phyloP scores from a whole-genome alignment of 2,329 filamentous ascomycete species.

The Diaporthe vaccinii region DNA sequence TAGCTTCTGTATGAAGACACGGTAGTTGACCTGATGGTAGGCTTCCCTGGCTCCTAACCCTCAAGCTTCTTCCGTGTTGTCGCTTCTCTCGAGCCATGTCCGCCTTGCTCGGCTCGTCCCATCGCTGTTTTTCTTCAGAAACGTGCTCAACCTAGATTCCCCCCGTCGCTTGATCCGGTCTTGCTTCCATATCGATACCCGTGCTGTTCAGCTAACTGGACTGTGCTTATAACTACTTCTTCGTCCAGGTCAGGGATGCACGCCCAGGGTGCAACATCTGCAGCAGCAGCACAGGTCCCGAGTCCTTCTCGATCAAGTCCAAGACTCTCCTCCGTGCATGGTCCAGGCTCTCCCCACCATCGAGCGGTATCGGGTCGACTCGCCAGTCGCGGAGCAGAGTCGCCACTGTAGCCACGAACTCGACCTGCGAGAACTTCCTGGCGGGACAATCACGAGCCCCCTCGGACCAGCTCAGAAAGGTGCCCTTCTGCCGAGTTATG shows the following conservation, averaged over 20 bases:
- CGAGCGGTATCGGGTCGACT: slow-evolving; percentile 42
- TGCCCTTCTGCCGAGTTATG: slow-evolving; percentile 36
- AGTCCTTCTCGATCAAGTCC: slow-evolving; percentile 44
- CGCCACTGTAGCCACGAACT: slow-evolving; percentile 49
- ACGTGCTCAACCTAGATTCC: too few species aligned
- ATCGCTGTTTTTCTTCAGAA: too few species aligned
- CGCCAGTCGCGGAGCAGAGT: slow-evolving; percentile 45
- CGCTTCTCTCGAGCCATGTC: too few species aligned
- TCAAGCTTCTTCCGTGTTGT: too few species aligned
- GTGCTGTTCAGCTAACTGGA: too few species aligned
- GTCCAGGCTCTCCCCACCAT: slow-evolving; percentile 42
- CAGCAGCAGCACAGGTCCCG: slow-evolving; percentile 44
- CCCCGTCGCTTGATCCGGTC: too few species aligned
- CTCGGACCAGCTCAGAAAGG: slow-evolving; percentile 49
- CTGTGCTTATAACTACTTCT: neutral
- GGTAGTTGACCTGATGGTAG: too few species aligned
- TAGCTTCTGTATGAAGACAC: too few species aligned
- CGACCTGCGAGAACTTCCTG: slow-evolving; percentile 51
- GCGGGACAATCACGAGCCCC: slow-evolving; percentile 49
- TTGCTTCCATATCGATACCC: too few species aligned
- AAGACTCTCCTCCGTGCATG: slow-evolving; percentile 42
- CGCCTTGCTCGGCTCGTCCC: too few species aligned
- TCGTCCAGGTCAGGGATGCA: slow-evolving; percentile 12
- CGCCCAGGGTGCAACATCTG: slow-evolving; percentile 41
- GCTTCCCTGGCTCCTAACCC: too few species aligned